Evolutionary conservation across 2,329 filamentous ascomycete genomes (phyloP).

Genomic region (Pyrenophora graminea): DNA sequence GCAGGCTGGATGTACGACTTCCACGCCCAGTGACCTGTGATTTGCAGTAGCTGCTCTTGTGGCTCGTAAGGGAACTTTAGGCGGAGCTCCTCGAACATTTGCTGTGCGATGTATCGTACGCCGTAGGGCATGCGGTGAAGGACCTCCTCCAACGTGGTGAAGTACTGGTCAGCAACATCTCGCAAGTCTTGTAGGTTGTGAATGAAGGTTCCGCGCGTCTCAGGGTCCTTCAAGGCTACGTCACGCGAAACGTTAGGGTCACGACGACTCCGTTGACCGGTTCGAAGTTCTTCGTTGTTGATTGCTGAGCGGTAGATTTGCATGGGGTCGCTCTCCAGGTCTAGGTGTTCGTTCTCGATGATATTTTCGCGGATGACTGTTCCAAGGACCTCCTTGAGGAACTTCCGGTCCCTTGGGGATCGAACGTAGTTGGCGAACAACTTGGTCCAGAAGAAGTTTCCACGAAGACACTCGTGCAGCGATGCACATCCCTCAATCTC

Average conservation of each 20-base stretch:
- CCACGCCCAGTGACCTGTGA: slow-evolving; percentile 92
- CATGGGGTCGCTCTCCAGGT: slow-evolving; percentile 94
- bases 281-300: slow-evolving; percentile 95
- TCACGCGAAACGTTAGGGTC: slow-evolving; percentile 86
- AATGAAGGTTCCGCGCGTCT: slow-evolving; percentile 91
- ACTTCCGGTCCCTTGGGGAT: slow-evolving; percentile 90
- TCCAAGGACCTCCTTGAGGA: slow-evolving; percentile 82
- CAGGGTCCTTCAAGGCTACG: slow-evolving; percentile 91
- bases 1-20: slow-evolving; percentile 91
- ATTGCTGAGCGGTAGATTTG: slow-evolving; percentile 95
- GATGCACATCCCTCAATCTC: slow-evolving; percentile 75
- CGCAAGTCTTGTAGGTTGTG: slow-evolving; percentile 91
- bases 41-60: slow-evolving; percentile 75
- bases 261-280: slow-evolving; percentile 79
- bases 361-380: slow-evolving; percentile 88
- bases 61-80: slow-evolving; percentile 80
- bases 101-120: slow-evolving; percentile 81
- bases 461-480: slow-evolving; percentile 83
- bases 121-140: slow-evolving; percentile 91
- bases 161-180: slow-evolving; percentile 92
- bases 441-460: slow-evolving; percentile 92
- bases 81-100: slow-evolving; percentile 79
- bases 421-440: slow-evolving; percentile 85
- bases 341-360: slow-evolving; percentile 85
- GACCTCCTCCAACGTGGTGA: slow-evolving; percentile 78